phyloP scores from a whole-genome alignment of 805 yeast genomes.

The Myxozyma lipomycoides region DNA sequence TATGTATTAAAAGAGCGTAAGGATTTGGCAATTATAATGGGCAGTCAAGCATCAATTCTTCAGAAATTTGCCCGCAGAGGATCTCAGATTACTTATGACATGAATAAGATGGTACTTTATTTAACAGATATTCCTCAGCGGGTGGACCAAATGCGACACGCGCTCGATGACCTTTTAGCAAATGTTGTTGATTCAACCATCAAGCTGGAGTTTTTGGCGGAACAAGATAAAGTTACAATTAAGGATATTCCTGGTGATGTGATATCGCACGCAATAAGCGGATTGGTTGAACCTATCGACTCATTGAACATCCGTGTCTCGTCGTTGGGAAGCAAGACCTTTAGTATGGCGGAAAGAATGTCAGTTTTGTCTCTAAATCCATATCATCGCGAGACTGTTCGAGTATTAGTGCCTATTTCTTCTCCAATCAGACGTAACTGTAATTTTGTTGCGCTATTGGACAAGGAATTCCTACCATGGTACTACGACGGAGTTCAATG shows the following conservation, averaged over 20 bases:
- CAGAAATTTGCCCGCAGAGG: slow-evolving; percentile 1
- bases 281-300: slow-evolving; percentile 14
- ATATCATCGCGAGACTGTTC: slow-evolving; percentile 2
- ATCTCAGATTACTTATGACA: slow-evolving; percentile 3
- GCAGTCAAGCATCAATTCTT: slow-evolving; percentile 3
- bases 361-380: slow-evolving; percentile 12
- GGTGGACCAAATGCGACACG: slow-evolving; percentile 5
- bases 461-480: not conserved
- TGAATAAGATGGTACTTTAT: slow-evolving; percentile 2
- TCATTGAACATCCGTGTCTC: slow-evolving; percentile 11
- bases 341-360: slow-evolving; percentile 14
- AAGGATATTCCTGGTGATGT: slow-evolving; percentile 11
- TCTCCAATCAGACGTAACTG: not conserved
- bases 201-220: slow-evolving; percentile 5
- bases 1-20: slow-evolving; percentile 7
- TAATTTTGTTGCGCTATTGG: not conserved
- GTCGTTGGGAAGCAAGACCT: slow-evolving; percentile 5
- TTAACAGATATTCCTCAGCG: slow-evolving; percentile 1
- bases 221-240: not conserved
- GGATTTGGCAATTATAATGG: slow-evolving; percentile 9
- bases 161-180: slow-evolving; percentile 3
- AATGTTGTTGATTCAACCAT: slow-evolving; percentile 5
- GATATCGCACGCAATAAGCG: slow-evolving; percentile 14
- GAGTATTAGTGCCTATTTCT: not conserved
- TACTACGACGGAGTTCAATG: not conserved